Evolutionary conservation across 179 eudicot genomes (phyloP), one percentile per base, ranked within the genome.

Genomic region (Sideroxylon spinosum): DNA sequence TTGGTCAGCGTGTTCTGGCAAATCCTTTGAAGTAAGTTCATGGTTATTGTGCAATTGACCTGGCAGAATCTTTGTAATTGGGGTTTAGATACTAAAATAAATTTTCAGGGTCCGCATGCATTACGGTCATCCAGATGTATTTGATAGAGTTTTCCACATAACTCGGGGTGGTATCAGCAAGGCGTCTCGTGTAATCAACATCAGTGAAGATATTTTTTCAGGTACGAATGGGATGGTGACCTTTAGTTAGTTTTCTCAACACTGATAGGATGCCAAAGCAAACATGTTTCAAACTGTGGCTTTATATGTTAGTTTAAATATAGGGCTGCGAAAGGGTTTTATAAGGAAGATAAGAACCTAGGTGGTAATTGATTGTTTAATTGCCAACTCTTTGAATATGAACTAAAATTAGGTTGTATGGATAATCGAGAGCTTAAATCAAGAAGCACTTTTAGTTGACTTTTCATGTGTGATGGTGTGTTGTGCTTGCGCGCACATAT

Each of bases 131-230:
- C 99, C 99, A 7, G 99, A 96, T 89, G 96, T 96, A 71, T 96
- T 96, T 84, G 99, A 96, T 84, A 85, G 99, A 87, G 91, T 96
- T 80, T 96, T 96, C 85, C 99, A 96, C 82, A 87, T 96, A 61
- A 96, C 99, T 44, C 91, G 99, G 50, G 99, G 99, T 63, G 99
- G 99, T 80, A 96, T 96, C 82, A 96, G 99, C 92, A 96, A 96
- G 86, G 98, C 99, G 19, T 96, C 99, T 70, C 97, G 99, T 81
- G 91, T 91, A 72, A 94, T 96, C 68, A 96, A 96, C 85, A 96
- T 94, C 22, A 96, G 99, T 84, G 99, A 94, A 90, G 99, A 96
- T 77, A 96, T 96, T 64, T 96, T 55, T 82, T 84, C 98, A 81
- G 99, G 99, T 96, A 78, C 75, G 61, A 26, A 9, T 67, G 55